Evolutionary conservation across 2,329 filamentous ascomycete species (phyloP), one percentile per base, ranked within the genome.

Genomic region (Aureobasidium sp.): DNA sequence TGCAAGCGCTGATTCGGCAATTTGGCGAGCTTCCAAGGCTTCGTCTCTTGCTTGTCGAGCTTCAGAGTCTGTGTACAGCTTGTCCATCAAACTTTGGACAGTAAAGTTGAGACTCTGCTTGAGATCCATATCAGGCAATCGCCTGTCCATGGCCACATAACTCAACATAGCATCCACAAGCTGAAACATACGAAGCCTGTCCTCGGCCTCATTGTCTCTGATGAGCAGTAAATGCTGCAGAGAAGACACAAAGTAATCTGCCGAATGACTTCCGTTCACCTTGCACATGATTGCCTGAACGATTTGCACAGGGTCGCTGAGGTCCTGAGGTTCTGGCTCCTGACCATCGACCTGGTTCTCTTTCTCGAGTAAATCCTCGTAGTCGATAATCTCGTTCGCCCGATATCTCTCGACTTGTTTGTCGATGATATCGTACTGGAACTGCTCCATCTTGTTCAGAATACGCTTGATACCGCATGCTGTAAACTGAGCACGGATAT

Each of bases 31-130:
- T 75, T 96, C 91, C 31, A 94, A 78, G 10, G 92, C 88, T 74
- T 97, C 93, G 78, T 97, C 94, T 62, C 90, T 85, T 25, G 91
- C 91, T 74, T 93, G 90, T 21, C 93, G 84, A 51, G 94, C 93
- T 74, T 99, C 94, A 0, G 90, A 92, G 75, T 99, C 94, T 1
- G 94, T 97, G 71, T 97, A 94, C 57, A 99, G 80, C 75, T 95
- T 95, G 77, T 97, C 94, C 64, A 99, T 80, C 66, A 99, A 80
- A 73, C 85, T 95, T 76, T 97, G 94, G 10, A 99, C 94, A 0
- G 93, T 96, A 69, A 97, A 97, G 73, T 95, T 96, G 65, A 99
- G 83, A 70, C 91, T 95, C 74, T 97, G 93, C 78, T 96, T 96
- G 62, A 99, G 83, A 73, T 99, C 94, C 85, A 97, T 93, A 74